A percentile compares a stretch with the other conserved stretches of the same genome.
Conservation (phyloP, 371 early-diverging fungal genomes). For the Blakeslea trispora region DNA sequence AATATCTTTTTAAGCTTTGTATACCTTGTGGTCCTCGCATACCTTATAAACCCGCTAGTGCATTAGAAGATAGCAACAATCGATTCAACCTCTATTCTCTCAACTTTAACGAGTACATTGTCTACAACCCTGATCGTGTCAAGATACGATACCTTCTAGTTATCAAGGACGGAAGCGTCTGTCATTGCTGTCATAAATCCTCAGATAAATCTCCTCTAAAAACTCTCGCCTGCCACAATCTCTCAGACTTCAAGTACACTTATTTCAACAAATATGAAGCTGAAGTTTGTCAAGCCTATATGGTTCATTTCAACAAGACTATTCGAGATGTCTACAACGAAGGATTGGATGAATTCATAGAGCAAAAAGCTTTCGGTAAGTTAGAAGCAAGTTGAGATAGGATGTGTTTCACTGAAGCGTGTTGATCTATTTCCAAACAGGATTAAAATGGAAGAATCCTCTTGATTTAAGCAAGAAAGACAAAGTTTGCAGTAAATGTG, state of each 20-base stretch:
- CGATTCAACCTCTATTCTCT: conserved; percentile 17
- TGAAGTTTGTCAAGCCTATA: conserved; percentile 26
- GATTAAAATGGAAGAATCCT: conserved; percentile 35
- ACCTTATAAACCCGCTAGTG: not conserved
- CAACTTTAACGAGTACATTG: conserved; percentile 61
- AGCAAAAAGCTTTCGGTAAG: conserved; percentile 35
- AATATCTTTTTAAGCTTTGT: conserved; percentile 14
- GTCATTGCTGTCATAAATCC: conserved; percentile 39
- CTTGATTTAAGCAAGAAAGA: conserved; percentile 29
- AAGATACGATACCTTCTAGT: conserved; percentile 56
- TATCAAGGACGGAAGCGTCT: conserved; percentile 41
- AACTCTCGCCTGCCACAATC: conserved; percentile 23
- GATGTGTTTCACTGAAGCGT: not conserved
- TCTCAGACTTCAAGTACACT: conserved; percentile 2
- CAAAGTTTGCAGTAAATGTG: conserved; percentile 42
- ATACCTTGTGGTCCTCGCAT: conserved; percentile 51
- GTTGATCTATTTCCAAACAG: conserved; percentile 13
- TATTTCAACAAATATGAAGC: conserved; percentile 33
- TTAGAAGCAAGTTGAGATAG: too few relatives aligned
- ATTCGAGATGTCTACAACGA: conserved; percentile 29
- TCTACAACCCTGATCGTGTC: conserved; percentile 55
- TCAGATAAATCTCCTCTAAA: conserved; percentile 8
- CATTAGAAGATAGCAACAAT: not conserved
- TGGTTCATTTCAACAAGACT: conserved; percentile 17
- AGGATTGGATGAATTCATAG: conserved; percentile 23